Percentiles rank a stretch among this genome's conserved stretches.
Conservation (phyloP, 108 stramenopile species). For the Stephanodiscus triporus region DNA sequence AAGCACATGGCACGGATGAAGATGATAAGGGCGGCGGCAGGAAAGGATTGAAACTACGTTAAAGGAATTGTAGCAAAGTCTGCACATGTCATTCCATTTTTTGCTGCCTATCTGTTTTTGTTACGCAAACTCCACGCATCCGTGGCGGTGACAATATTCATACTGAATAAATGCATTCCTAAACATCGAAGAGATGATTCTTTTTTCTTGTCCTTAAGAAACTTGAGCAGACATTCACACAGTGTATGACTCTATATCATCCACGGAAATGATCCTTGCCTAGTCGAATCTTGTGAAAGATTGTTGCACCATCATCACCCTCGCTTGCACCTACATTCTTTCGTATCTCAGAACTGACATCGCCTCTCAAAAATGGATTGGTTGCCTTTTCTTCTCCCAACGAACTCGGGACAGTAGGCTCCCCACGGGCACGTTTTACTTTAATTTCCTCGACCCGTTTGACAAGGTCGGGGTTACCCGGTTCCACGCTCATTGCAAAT, state of each 20-base stretch:
- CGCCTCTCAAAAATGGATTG: conserved; percentile 84
- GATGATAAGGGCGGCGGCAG: conserved; percentile 22
- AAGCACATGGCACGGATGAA: conserved; percentile 85
- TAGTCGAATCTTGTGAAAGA: conserved; percentile 67
- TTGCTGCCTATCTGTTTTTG: too few species aligned
- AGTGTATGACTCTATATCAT: neutral
- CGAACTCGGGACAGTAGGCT: conserved; percentile 80
- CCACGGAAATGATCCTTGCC: conserved; percentile 74
- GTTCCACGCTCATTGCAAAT: conserved; percentile 80
- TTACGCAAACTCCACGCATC: too few species aligned
- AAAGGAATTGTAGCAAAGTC: too few species aligned
- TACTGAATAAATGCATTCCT: too few species aligned
- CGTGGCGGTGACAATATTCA: too few species aligned
- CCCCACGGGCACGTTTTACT: conserved; percentile 51
- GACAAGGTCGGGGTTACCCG: conserved; percentile 66
- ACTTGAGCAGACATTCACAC: neutral
- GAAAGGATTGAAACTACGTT: conserved; percentile 6
- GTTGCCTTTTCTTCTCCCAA: conserved; percentile 73
- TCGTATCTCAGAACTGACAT: conserved; percentile 73
- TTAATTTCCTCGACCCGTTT: conserved; percentile 54
- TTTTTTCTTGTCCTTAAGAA: too few species aligned
- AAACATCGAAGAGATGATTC: neutral
- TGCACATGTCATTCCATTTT: too few species aligned
- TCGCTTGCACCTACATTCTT: conserved; percentile 60
- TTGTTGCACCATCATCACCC: conserved; percentile 51